These are phyloP conservation scores for Triticum monococcum DNA, from an alignment of 176 grass and related monocot species.

Conservation along the genomic window DNA sequence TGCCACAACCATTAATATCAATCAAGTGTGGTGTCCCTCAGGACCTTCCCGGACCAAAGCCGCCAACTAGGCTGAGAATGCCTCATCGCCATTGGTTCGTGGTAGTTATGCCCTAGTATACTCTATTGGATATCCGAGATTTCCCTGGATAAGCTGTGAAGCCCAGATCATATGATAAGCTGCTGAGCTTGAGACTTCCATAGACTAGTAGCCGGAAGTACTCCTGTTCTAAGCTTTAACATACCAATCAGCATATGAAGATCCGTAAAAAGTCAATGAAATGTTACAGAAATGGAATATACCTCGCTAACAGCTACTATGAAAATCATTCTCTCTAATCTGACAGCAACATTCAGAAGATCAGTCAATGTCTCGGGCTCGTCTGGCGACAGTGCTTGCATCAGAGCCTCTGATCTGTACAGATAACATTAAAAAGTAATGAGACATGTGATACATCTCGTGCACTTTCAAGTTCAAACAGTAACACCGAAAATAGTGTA, in stretches of 20 bases:
- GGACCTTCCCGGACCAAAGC: not conserved
- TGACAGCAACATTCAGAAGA: not conserved
- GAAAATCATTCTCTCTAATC: not conserved
- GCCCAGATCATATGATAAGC: not conserved
- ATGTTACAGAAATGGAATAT: not conserved
- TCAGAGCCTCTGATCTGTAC: not conserved
- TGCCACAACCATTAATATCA: not conserved
- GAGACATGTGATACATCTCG: not conserved
- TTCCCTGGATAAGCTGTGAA: too few species aligned
- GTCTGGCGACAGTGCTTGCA: not conserved
- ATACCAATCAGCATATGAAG: not conserved
- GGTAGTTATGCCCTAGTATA: not conserved
- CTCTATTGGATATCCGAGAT: too few species aligned
- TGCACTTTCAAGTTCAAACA: not conserved
- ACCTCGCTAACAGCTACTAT: not conserved
- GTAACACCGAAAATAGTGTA: not conserved
- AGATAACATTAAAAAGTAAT: not conserved
- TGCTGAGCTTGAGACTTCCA: not conserved
- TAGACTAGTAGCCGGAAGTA: not conserved
- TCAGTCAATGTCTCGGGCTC: not conserved
- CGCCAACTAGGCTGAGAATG: not conserved
- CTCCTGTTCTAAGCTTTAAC: not conserved
- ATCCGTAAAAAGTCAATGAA: not conserved
- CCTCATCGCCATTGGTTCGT: not conserved
- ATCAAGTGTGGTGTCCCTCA: not conserved